These are phyloP conservation scores for Prinsepia uniflora DNA, from an alignment of 306 rosid species.

Conservation along the genomic window DNA sequence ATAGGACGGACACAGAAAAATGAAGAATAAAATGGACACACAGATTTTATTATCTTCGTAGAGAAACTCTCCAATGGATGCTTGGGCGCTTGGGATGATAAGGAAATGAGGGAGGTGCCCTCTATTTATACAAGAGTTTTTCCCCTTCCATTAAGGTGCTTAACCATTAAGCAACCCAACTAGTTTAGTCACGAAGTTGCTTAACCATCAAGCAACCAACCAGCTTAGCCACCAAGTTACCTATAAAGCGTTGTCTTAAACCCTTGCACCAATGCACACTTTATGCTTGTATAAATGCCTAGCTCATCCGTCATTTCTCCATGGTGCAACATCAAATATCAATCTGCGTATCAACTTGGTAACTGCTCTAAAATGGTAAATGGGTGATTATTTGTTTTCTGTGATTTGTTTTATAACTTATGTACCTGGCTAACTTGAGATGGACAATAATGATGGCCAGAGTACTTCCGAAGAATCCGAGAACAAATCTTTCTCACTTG, in stretches of 20 bases:
- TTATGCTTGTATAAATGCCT: constrained; percentile 5
- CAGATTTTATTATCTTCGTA: no score
- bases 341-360: background rate
- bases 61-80: no score
- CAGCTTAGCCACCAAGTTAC: no score
- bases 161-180: no score
- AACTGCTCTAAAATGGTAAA: constrained; percentile 3
- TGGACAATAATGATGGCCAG: constrained; percentile 3
- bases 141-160: no score
- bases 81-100: no score
- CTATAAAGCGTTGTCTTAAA: background rate
- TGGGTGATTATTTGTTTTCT: background rate
- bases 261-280: background rate
- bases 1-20: no score
- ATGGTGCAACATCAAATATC: background rate
- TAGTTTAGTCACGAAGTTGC: no score
- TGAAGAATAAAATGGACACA: no score
- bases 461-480: constrained; percentile 17
- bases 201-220: no score
- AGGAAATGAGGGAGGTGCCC: no score
- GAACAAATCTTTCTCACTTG: constrained; percentile 41
- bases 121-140: no score
- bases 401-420: background rate
- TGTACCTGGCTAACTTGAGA: background rate
- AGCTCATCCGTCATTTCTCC: background rate